phyloP scores from a whole-genome alignment of 257 asterid genomes.

The Solanum gracilifrons region DNA sequence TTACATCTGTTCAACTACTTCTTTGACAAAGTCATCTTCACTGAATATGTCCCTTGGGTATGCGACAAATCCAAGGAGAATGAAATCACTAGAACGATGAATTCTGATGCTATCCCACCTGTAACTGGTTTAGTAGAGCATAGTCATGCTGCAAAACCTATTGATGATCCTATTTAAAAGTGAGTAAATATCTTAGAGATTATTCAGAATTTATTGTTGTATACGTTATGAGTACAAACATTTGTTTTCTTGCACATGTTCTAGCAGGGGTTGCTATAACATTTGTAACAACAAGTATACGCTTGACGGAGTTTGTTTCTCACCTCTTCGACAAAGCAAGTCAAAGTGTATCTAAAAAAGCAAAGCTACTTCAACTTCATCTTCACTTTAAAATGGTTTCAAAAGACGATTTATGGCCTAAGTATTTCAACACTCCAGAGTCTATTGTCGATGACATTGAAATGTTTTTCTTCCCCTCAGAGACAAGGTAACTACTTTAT shows the following conservation, averaged over 20 bases:
- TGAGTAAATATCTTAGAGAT: slow-evolving; percentile 6
- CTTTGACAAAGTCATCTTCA: neutral
- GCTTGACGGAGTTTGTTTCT: too few species aligned
- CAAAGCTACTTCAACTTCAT: slow-evolving; percentile 23
- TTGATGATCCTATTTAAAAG: slow-evolving; percentile 49
- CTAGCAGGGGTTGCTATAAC: slow-evolving; percentile 9
- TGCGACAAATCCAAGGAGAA: slow-evolving; percentile 1
- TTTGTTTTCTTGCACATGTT: neutral
- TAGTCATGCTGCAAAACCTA: slow-evolving; percentile 8
- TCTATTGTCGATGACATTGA: slow-evolving; percentile 45
- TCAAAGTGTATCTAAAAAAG: slow-evolving; percentile 25
- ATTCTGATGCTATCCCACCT: neutral
- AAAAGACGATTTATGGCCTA: slow-evolving; percentile 48
- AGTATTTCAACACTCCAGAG: slow-evolving; percentile 23
- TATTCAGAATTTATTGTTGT: neutral
- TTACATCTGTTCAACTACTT: slow-evolving; percentile 7
- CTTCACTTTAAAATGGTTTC: slow-evolving; percentile 56
- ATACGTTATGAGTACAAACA: neutral
- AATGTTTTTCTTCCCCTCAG: slow-evolving; percentile 51
- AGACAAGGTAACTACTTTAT: slow-evolving; percentile 21
- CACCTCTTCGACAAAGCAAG: slow-evolving; percentile 16
- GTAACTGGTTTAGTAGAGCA: neutral
- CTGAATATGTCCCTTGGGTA: slow-evolving; percentile 6
- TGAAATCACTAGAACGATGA: neutral
- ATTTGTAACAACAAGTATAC: too few species aligned